Base-by-base conservation (phyloP, 1,139 yeast genomes). In the Wickerhamomyces sp. region DNA sequence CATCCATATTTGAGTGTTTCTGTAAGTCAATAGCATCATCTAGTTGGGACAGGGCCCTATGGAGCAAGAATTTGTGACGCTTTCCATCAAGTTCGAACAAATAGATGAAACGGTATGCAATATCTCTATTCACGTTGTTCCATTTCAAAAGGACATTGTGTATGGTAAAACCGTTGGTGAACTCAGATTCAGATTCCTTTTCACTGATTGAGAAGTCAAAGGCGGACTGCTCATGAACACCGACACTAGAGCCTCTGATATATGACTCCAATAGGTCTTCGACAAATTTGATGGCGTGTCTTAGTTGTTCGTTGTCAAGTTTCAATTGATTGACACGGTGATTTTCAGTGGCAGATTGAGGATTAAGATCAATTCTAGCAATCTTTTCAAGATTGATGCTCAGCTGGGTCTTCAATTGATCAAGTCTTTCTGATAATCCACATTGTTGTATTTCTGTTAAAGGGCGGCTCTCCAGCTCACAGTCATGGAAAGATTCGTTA, bases 111-210 rank as follows among this genome's bases (percentile, higher is more conserved):
- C 75, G 69, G 46, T 72, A 66, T 36, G 87, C 63, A 23, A 74
- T 68, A 45, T 84, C 75, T 35, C 94, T 66, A 11, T 81, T 66
- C 7, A 64, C 56, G 41, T 83, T 81, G 54, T 83, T 80, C 96
- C 96, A 88, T 46, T 78, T 82, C 51, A 88, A 55, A 48, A 78
- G 75, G 55, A 88, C 69, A 46, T 83, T 79, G 51, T 88, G 94
- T 22, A 89, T 66, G 41, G 83, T 78, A 53, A 84, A 89, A 35
- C 93, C 65, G 53, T 91, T 89, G 44, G 37, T 40, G 35, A 51
- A 51, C 1, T 44, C 31, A n/a, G 40, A 37, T 15, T 37, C 44
- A 5, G 40, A 50, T 16, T 40, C 33, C 13, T 32, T 23, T 19
- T 43, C 43, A 25, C 37, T 36, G n/a, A 44, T 33, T 7, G 26